phyloP scores from a whole-genome alignment of 345 rosid species.

The Hibiscus trionum region DNA sequence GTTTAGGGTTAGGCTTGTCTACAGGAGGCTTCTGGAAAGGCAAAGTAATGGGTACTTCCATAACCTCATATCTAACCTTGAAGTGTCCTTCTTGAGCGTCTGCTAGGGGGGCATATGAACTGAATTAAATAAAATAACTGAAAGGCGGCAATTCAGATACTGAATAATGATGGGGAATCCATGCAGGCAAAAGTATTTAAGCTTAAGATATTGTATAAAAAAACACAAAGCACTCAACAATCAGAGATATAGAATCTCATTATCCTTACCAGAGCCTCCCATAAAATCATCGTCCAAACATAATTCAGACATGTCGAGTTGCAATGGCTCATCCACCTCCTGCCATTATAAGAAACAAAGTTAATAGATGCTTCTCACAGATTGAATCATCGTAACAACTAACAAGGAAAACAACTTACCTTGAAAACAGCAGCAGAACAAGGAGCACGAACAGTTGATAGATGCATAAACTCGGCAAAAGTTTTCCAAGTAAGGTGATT shows the following conservation, averaged over 20 bases:
- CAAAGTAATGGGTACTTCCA: constrained; percentile 61
- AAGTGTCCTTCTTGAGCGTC: constrained; percentile 66
- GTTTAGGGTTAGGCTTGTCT: constrained; percentile 95
- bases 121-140: neutral
- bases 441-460: constrained; percentile 76
- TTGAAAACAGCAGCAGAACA: constrained; percentile 85
- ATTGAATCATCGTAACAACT: constrained; percentile 5
- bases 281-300: constrained; percentile 62
- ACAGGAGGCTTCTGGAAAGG: constrained; percentile 79
- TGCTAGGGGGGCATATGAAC: constrained; percentile 16
- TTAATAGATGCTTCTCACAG: constrained; percentile 5
- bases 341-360: constrained; percentile 23
- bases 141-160: neutral
- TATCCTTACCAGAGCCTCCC: constrained; percentile 52
- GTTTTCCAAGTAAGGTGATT: constrained; percentile 94
- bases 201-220: neutral
- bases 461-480: constrained; percentile 89
- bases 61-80: constrained; percentile 74
- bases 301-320: constrained; percentile 77
- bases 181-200: neutral
- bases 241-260: neutral
- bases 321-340: constrained; percentile 91
- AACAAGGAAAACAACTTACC: constrained; percentile 30
- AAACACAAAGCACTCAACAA: neutral
- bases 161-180: neutral